phyloP scores from a whole-genome alignment of 169 alveolate genomes.

The Eimeria acervulina region DNA sequence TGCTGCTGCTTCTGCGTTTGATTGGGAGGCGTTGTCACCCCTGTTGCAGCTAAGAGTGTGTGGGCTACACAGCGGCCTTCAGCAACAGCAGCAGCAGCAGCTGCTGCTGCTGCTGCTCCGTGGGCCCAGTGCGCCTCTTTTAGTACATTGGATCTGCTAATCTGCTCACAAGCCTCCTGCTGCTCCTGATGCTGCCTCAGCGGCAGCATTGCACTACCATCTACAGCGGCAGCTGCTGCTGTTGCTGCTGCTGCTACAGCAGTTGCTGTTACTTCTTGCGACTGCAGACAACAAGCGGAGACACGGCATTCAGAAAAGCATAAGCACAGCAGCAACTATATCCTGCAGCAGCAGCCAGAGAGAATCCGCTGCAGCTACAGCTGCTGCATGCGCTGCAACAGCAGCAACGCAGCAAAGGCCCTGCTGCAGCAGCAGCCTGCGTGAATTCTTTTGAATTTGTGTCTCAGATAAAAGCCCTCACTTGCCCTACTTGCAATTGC shows the following conservation, averaged over 20 bases:
- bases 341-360: too few species aligned
- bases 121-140: not conserved
- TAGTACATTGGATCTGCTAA: not conserved
- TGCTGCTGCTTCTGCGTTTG: not conserved
- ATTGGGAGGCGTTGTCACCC: not conserved
- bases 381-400: not conserved
- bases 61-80: too few species aligned
- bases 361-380: too few species aligned
- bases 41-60: not conserved
- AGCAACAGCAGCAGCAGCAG: not conserved
- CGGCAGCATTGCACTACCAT: not conserved
- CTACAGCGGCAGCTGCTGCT: not conserved
- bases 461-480: too few species aligned
- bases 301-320: not conserved
- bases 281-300: not conserved
- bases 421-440: not conserved
- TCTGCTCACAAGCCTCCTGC: not conserved
- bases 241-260: not conserved
- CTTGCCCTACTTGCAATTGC: too few species aligned
- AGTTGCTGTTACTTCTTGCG: not conserved
- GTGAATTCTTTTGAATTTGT: too few species aligned
- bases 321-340: too few species aligned
- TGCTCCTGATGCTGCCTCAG: not conserved
- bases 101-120: slow-evolving; percentile 34
- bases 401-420: not conserved